Percentiles rank a stretch among this genome's conserved stretches.
Evolutionary conservation across 441 rosid species (phyloP).

Genomic region (Erodium texanum): DNA sequence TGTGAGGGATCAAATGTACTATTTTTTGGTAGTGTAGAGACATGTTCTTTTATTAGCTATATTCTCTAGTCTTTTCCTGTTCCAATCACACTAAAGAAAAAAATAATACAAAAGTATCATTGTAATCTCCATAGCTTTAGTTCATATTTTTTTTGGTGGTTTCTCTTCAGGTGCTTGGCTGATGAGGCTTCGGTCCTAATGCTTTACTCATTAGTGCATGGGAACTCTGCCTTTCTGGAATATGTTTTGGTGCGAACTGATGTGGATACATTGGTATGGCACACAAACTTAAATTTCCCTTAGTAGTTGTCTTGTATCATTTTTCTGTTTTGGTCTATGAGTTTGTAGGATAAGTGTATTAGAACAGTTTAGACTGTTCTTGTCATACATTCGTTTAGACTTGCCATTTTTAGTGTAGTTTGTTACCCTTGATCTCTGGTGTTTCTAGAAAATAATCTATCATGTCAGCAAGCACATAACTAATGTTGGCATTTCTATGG

Average conservation of each 20-base stretch:
- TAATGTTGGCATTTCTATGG: slow-evolving; percentile 14
- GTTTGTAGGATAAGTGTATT: not conserved
- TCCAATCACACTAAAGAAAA: too few species aligned
- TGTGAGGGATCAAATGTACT: too few species aligned
- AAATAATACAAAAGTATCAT: too few species aligned
- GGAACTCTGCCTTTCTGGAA: slow-evolving; percentile 93
- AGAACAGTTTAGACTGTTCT: not conserved
- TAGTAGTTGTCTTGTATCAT: slow-evolving; percentile 4
- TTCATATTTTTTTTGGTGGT: not conserved
- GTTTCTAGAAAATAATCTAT: not conserved
- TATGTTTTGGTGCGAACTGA: slow-evolving; percentile 94
- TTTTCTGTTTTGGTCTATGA: not conserved
- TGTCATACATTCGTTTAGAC: not conserved
- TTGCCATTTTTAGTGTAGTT: not conserved
- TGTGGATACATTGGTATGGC: slow-evolving; percentile 87
- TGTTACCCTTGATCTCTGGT: not conserved
- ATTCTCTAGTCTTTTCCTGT: too few species aligned
- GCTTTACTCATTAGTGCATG: slow-evolving; percentile 87
- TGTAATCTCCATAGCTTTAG: too few species aligned
- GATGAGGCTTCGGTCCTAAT: slow-evolving; percentile 85
- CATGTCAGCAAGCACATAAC: slow-evolving; percentile 13
- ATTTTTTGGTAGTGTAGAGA: too few species aligned
- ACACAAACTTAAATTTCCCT: slow-evolving; percentile 13
- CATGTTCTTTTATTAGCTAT: too few species aligned
- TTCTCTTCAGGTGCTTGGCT: slow-evolving; percentile 68